Evolutionary conservation across 306 rosid genomes (phyloP).

Genomic region (Lathyrus oleraceus): DNA sequence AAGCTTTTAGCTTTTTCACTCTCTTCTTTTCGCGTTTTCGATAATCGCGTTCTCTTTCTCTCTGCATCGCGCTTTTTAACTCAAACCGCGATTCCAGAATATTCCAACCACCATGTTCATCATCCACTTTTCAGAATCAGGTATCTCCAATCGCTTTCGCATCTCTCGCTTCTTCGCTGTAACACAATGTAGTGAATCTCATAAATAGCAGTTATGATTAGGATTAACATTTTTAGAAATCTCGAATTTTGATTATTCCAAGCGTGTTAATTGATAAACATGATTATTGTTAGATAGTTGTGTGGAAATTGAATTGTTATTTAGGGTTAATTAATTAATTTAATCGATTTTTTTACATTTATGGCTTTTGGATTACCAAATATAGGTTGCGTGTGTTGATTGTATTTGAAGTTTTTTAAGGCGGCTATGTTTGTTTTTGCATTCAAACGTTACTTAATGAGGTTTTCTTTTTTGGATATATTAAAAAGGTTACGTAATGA

Average conservation of each 20-base stretch:
- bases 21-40: constrained; percentile 6
- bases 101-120: constrained; percentile 37
- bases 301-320: background rate
- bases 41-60: background rate
- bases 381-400: constrained; percentile 49
- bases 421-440: constrained; percentile 7
- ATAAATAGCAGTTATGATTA: background rate
- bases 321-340: background rate
- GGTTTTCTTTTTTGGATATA: background rate
- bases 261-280: background rate
- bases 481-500: constrained; percentile 10
- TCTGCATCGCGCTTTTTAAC: background rate
- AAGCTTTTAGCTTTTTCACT: background rate
- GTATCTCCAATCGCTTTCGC: background rate
- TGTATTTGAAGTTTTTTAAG: constrained; percentile 39
- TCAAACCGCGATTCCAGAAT: constrained; percentile 32
- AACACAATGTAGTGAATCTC: background rate
- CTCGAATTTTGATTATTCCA: background rate
- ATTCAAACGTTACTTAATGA: background rate
- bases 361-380: background rate
- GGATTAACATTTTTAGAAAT: background rate
- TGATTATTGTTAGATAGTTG: background rate
- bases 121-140: constrained; percentile 29
- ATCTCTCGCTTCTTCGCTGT: background rate
- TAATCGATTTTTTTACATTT: constrained; percentile 3